A percentile compares a stretch with the other conserved stretches of the same genome.
Conservation (phyloP, 306 rosid genomes). For the Glycine latifolia region DNA sequence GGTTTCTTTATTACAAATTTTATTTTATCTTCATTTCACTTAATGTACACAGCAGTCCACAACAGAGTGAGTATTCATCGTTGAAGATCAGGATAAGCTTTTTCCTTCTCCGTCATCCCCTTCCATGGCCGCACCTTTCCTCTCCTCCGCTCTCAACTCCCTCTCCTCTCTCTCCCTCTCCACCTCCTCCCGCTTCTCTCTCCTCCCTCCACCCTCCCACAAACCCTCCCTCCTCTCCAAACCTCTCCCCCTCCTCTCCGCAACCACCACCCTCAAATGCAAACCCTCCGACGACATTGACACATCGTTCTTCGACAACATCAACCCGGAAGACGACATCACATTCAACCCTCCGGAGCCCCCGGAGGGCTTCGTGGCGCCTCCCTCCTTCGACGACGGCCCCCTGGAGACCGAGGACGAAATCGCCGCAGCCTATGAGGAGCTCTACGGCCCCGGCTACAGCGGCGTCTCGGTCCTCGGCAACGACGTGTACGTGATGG, state of each 20-base stretch:
- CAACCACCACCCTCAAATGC: constrained; percentile 15
- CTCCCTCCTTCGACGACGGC: constrained; percentile 77
- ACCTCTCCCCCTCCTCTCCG: background rate
- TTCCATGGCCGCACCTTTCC: constrained; percentile 57
- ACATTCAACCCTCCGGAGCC: constrained; percentile 69
- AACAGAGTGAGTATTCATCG: background rate
- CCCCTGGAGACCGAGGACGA: constrained; percentile 80
- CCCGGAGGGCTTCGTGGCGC: constrained; percentile 77
- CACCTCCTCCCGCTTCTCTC: constrained; percentile 52
- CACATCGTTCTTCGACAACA: constrained; percentile 69
- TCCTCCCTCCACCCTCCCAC: constrained; percentile 44
- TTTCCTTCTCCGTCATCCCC: too few relatives aligned
- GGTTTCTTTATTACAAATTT: too few relatives aligned
- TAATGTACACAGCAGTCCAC: too few relatives aligned
- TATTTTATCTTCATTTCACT: too few relatives aligned
- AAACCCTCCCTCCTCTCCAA: constrained; percentile 44
- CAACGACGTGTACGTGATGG: constrained; percentile 77
- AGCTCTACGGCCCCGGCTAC: constrained; percentile 82
- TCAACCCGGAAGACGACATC: constrained; percentile 58
- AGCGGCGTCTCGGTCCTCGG: constrained; percentile 77
- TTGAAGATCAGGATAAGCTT: constrained; percentile 5
- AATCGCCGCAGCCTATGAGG: constrained; percentile 81
- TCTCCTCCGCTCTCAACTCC: constrained; percentile 57
- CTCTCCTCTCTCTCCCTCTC: constrained; percentile 67
- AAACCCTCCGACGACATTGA: constrained; percentile 66